Evolutionary conservation across 805 yeast genomes (phyloP), one percentile per base, ranked within the genome.

Genomic region (Nakazawaea sp.): DNA sequence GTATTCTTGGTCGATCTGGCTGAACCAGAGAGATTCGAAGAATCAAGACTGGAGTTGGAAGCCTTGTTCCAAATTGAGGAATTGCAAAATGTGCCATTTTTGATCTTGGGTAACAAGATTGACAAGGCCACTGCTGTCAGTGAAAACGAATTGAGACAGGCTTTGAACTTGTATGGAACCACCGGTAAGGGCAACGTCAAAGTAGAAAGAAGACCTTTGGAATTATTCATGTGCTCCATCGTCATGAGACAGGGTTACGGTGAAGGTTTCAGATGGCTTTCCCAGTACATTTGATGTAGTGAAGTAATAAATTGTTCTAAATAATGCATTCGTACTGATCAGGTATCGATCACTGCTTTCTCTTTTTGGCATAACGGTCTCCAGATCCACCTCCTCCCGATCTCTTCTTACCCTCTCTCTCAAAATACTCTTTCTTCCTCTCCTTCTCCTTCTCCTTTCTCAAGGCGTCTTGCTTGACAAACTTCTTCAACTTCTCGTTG

Each of bases 221-320:
- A 92, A 68, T 78, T 92, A 32, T 92, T 78, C 64, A 92, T 92
- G 97, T 90, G 96, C 64, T 87, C 96, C 19, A 95, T 92, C 47
- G 96, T 89, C 40, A 84, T 89, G 96, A 86, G 97, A 75, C 89
- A 86, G 63, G 99, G 98, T 53, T 92, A 92, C 63, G 95, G 95
- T 43, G 97, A 92, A 53, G 98, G 95, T 45, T 88, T 92, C 76
- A 84, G 87, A 74, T 92, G 97, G 97, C 77, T 92, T 56, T 87
- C 96, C 44, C 95, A 92, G 68, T 90, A 84, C 65, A 90, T 90
- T 52, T 90, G 73, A 57, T n/a, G n/a, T n/a, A n/a, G n/a, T n/a
- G n/a, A n/a, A n/a, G n/a, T n/a, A n/a, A n/a, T n/a, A n/a, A 37
- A 18, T 11, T 33, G 35, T 36, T 35, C 30, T 44, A 42, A 25